Evolutionary conservation across 192 early-diverging fungal genomes (phyloP).

Genomic region (Oehlia diaphana): DNA sequence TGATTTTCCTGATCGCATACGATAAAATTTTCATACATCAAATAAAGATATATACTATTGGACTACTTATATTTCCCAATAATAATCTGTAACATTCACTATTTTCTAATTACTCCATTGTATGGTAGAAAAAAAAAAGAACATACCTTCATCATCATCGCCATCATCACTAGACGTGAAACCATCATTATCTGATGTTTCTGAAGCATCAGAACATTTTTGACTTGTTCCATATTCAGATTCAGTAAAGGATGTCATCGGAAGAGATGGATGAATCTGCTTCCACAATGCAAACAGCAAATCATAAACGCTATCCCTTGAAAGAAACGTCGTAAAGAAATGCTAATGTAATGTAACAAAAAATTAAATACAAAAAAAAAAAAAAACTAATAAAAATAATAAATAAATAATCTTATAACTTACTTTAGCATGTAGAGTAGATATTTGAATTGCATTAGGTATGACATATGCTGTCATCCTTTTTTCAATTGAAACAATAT

Average conservation of each 20-base stretch:
- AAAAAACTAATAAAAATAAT: not conserved
- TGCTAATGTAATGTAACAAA: conserved; percentile 40
- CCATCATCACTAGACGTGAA: not conserved
- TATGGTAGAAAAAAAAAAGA: not conserved
- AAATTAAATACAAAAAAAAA: not conserved
- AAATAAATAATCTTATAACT: not conserved
- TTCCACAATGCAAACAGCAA: conserved; percentile 70
- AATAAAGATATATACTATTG: too few relatives aligned
- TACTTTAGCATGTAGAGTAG: conserved; percentile 61
- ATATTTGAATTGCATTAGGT: conserved; percentile 62
- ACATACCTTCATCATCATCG: conserved; percentile 1
- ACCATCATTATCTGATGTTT: not conserved
- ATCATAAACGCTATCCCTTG: conserved; percentile 76
- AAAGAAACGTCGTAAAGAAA: conserved; percentile 87
- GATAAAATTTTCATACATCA: not conserved
- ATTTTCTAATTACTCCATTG: not conserved
- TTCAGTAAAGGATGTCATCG: conserved; percentile 6
- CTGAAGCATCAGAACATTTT: conserved; percentile 7
- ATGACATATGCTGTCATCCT: not conserved
- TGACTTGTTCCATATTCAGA: not conserved
- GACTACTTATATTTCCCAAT: too few relatives aligned
- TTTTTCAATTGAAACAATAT: not conserved
- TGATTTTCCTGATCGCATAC: conserved; percentile 3
- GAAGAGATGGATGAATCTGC: conserved; percentile 34
- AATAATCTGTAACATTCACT: not conserved